phyloP scores from a whole-genome alignment of 805 yeast genomes.

The Wickerhamomyces ciferrii region DNA sequence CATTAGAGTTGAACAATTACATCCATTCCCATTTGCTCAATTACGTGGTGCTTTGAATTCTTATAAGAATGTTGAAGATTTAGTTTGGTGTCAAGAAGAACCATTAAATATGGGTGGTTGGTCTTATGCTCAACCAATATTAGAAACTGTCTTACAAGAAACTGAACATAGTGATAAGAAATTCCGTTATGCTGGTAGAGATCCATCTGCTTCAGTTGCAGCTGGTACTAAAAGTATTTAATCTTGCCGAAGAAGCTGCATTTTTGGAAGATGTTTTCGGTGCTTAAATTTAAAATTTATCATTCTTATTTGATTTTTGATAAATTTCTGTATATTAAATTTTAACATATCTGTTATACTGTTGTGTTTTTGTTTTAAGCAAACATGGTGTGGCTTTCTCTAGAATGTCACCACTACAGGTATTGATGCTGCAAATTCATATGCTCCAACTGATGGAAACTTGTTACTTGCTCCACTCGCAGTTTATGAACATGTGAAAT shows the following conservation, averaged over 20 bases:
- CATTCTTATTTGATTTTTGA: background rate
- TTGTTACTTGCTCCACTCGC: conserved; percentile 27
- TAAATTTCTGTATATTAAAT: background rate
- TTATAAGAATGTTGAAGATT: conserved; percentile 79
- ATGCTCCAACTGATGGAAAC: conserved; percentile 34
- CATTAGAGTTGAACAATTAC: conserved; percentile 87
- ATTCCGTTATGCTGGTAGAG: conserved; percentile 92
- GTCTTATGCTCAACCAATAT: conserved; percentile 77
- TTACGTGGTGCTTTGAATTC: conserved; percentile 75
- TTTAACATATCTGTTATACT: no score
- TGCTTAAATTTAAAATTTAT: background rate
- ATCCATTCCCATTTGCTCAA: conserved; percentile 98
- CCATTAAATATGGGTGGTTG: conserved; percentile 96
- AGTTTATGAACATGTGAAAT: conserved; percentile 21
- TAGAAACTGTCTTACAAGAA: conserved; percentile 69
- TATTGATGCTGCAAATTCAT: conserved; percentile 32
- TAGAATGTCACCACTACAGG: conserved; percentile 32
- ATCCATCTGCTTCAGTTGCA: conserved; percentile 97
- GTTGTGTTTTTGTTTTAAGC: no score
- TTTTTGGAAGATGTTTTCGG: conserved; percentile 75
- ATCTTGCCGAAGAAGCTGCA: conserved; percentile 80
- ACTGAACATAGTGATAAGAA: conserved; percentile 56
- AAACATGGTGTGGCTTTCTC: conserved; percentile 38
- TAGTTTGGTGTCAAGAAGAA: conserved; percentile 98
- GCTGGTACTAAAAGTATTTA: conserved; percentile 93